Conservation (phyloP, 139 green algal genomes). For the Chlamydomonas eustigma region DNA sequence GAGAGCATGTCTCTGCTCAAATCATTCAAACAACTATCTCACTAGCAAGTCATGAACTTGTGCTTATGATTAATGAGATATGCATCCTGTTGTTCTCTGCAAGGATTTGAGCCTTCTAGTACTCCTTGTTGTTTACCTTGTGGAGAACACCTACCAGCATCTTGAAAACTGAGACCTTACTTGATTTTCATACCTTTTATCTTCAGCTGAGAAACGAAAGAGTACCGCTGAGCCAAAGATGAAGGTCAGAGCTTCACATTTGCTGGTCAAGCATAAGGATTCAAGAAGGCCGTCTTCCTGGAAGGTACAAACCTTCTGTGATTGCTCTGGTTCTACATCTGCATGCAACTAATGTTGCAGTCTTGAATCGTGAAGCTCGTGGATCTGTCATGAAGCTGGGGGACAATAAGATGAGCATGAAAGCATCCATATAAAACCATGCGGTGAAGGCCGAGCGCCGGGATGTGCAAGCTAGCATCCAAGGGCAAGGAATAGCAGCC, state of each 20-base stretch:
- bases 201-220: not conserved
- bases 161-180: not conserved
- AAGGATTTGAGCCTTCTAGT: not conserved
- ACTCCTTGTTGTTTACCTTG: not conserved
- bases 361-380: too few species aligned
- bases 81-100: too few species aligned
- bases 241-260: constrained; percentile 64
- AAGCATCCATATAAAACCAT: too few species aligned
- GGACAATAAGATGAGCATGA: too few species aligned
- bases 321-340: not conserved
- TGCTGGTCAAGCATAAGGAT: constrained; percentile 84
- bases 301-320: constrained; percentile 49
- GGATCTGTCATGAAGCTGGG: too few species aligned
- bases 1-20: too few species aligned
- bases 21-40: too few species aligned
- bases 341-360: too few species aligned
- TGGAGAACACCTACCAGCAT: not conserved
- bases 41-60: too few species aligned
- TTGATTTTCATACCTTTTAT: too few species aligned
- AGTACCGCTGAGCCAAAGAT: not conserved
- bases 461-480: constrained; percentile 33
- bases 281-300: constrained; percentile 64
- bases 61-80: too few species aligned
- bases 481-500: constrained; percentile 49
- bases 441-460: constrained; percentile 49